Evolutionary conservation across 1,284 basidiomycete species (phyloP).

Genomic region (Cryptococcus sp.): DNA sequence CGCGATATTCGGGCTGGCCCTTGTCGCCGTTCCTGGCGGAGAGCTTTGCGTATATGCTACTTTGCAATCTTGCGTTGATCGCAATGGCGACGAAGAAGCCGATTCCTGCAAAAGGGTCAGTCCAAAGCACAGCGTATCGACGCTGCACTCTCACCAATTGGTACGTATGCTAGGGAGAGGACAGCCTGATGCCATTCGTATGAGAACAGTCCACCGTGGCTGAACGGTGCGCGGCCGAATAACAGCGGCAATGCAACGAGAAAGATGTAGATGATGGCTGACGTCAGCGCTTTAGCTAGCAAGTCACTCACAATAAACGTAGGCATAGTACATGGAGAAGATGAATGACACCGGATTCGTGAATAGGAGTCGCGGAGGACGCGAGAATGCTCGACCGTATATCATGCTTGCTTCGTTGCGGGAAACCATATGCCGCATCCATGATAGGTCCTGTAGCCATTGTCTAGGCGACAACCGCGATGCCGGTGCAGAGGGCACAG

Average conservation of each 20-base stretch:
- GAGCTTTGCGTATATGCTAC: slow-evolving; percentile 53
- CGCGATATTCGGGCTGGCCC: slow-evolving; percentile 53
- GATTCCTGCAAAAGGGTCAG: slow-evolving; percentile 34
- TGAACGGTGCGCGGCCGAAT: slow-evolving; percentile 49
- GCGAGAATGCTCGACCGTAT: slow-evolving; percentile 44
- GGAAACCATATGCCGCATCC: slow-evolving; percentile 46
- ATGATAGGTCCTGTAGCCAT: slow-evolving; percentile 30
- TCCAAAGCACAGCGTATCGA: not conserved
- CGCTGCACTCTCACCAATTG: slow-evolving; percentile 44
- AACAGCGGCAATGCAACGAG: slow-evolving; percentile 54
- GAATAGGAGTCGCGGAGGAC: slow-evolving; percentile 53
- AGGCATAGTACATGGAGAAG: slow-evolving; percentile 55
- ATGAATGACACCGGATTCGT: slow-evolving; percentile 53
- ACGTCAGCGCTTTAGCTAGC: not conserved
- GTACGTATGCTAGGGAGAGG: slow-evolving; percentile 52
- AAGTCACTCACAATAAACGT: slow-evolving; percentile 52
- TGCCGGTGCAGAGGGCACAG: slow-evolving; percentile 21
- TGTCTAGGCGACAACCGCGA: slow-evolving; percentile 19
- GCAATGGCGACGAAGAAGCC: slow-evolving; percentile 52
- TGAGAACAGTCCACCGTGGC: slow-evolving; percentile 42
- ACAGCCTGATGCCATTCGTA: slow-evolving; percentile 53
- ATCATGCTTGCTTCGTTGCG: slow-evolving; percentile 28
- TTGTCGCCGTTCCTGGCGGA: slow-evolving; percentile 34
- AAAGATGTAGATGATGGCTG: slow-evolving; percentile 52
- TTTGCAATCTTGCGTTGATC: slow-evolving; percentile 51